These are phyloP conservation scores for Tricholoma sp. DNA, from an alignment of 768 basidiomycete genomes.

Conservation along the genomic window DNA sequence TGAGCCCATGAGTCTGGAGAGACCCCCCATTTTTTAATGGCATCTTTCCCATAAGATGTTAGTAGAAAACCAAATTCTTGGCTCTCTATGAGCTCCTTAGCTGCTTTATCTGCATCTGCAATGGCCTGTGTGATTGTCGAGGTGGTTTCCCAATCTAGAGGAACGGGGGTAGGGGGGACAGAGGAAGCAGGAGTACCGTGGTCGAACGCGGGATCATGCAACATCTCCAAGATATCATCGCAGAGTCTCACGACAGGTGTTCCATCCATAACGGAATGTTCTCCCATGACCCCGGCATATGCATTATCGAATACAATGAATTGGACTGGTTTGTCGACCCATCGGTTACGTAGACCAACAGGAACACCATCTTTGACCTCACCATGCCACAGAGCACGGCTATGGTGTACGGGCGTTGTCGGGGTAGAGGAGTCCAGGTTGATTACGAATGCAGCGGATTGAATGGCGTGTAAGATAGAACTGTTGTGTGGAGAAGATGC, in stretches of 20 bases:
- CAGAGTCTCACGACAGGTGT: slow-evolving; percentile 74
- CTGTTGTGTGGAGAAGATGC: slow-evolving; percentile 57
- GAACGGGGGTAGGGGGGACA: slow-evolving; percentile 30
- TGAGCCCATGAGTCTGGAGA: slow-evolving; percentile 96
- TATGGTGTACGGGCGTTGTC: slow-evolving; percentile 47
- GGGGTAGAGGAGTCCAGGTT: slow-evolving; percentile 67
- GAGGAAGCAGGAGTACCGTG: slow-evolving; percentile 36
- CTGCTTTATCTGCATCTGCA: slow-evolving; percentile 46
- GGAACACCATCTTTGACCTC: slow-evolving; percentile 43
- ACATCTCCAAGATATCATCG: slow-evolving; percentile 59
- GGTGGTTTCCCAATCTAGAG: slow-evolving; percentile 63
- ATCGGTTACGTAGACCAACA: slow-evolving; percentile 66
- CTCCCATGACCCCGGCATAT: slow-evolving; percentile 84
- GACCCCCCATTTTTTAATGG: slow-evolving; percentile 82
- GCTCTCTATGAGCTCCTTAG: slow-evolving; percentile 51
- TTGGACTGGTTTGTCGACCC: slow-evolving; percentile 89
- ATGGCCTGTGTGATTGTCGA: slow-evolving; percentile 47
- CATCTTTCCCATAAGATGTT: slow-evolving; percentile 78
- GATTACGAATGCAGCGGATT: slow-evolving; percentile 83
- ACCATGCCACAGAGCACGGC: slow-evolving; percentile 81
- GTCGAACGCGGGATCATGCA: slow-evolving; percentile 61
- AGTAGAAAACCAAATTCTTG: slow-evolving; percentile 60
- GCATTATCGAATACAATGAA: slow-evolving; percentile 83
- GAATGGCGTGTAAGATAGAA: slow-evolving; percentile 61
- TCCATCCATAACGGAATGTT: slow-evolving; percentile 90